Conservation (phyloP, 192 early-diverging fungal species). For the Podila epicladia region DNA sequence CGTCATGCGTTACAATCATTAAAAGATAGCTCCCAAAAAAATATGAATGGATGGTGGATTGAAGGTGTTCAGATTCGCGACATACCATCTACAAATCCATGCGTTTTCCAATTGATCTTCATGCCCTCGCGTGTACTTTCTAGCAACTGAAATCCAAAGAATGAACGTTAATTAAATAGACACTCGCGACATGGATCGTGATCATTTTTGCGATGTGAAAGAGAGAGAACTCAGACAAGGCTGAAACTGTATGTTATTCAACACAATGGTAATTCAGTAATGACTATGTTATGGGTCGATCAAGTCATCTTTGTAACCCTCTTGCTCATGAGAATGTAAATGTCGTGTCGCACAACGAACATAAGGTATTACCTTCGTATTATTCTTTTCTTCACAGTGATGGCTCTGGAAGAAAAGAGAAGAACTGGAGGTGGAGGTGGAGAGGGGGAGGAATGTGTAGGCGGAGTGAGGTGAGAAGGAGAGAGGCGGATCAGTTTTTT, state of each 20-base stretch:
- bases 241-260: constrained; percentile 52
- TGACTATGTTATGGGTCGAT: constrained; percentile 45
- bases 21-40: constrained; percentile 7
- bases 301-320: constrained; percentile 30
- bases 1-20: constrained; percentile 57
- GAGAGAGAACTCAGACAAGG: constrained; percentile 47
- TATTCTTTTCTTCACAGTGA: not conserved
- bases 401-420: not conserved
- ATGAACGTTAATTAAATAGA: not conserved
- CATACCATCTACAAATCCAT: too few relatives aligned
- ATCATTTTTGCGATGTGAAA: not conserved
- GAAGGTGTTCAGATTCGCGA: not conserved
- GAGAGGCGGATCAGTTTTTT: not conserved
- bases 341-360: not conserved
- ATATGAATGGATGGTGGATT: not conserved
- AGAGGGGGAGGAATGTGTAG: not conserved
- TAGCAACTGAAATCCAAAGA: not conserved
- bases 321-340: not conserved
- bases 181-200: not conserved
- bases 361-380: constrained; percentile 3
- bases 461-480: not conserved
- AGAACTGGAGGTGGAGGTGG: not conserved
- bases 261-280: constrained; percentile 52
- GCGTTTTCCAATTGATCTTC: too few relatives aligned
- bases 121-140: too few relatives aligned